Base-by-base conservation (phyloP, 345 rosid genomes). In the Noccaea caerulescens region DNA sequence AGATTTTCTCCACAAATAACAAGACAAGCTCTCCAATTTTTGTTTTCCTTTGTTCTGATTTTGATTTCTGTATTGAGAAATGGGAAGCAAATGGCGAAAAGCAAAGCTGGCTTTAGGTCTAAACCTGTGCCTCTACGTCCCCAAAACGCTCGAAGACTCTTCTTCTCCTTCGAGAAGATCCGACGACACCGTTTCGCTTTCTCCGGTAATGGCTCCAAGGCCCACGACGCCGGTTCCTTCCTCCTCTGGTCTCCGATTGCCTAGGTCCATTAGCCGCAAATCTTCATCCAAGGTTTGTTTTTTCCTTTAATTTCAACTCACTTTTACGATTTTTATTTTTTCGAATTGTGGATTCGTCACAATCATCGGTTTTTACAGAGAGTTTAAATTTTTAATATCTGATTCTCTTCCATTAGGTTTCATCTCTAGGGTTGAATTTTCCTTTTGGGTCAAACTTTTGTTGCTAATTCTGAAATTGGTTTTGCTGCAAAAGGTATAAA, bases 71-170 rank as follows among this genome's bases (percentile, higher is more conserved):
- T 45, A 25, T 44, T 55, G 52, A 8, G 12, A 51, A 56, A 47
- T 88, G 98, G 87, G 81, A 39, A 87, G 91, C 76, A 90, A 86
- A 77, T 93, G 98, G 98, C 80, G 86, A 61, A 93, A 88, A 67
- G 93, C 83, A 5, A 92, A 88, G 81, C 8, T 81, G 16, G 90
- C 93, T 68, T 84, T 93, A 54, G 90, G 98, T 34, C 57, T 84
- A 50, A 88, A 90, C 61, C 57, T 80, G 76, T 90, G 98, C 59
- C 84, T 93, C 6, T 82, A 85, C 60, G 90, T 80, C 52, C 97
- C 98, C 27, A 73, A 73, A 56, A 72, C 86, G 55, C 58, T 36
- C 25, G 91, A 80, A 10, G 91, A 84, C 20, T 71, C 73, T 39
- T 66, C 78, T 14, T 42, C 85, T 10, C 57, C 79, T 7, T n/a